A percentile compares a stretch with the other conserved stretches of the same genome.
phyloP scores from a whole-genome alignment of 306 rosid species.

The Cicer judaicum region DNA sequence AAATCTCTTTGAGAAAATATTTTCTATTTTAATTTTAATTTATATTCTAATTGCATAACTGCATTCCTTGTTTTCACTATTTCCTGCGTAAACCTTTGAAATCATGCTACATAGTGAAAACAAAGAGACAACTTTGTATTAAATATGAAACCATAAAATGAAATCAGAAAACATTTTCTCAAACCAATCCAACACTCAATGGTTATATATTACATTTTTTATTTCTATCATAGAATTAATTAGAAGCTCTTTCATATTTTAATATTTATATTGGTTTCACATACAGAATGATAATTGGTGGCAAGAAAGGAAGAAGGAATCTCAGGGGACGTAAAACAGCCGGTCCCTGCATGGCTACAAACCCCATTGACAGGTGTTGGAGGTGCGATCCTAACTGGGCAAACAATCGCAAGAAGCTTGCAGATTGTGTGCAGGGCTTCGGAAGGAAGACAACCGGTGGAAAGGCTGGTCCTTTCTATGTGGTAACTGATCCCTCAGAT shows the following conservation, averaged over 20 bases:
- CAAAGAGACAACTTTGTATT: background rate
- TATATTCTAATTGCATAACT: background rate
- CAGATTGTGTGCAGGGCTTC: conserved; percentile 70
- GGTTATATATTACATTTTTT: conserved; percentile 8
- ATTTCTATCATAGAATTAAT: background rate
- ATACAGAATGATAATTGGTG: conserved; percentile 45
- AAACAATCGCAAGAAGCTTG: conserved; percentile 61
- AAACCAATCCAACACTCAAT: background rate
- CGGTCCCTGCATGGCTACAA: conserved; percentile 62
- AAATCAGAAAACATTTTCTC: background rate
- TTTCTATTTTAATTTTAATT: background rate
- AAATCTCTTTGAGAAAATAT: background rate
- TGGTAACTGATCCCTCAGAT: conserved; percentile 64
- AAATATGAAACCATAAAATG: background rate
- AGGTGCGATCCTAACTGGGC: conserved; percentile 82
- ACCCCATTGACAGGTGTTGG: conserved; percentile 92
- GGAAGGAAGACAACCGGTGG: conserved; percentile 79
- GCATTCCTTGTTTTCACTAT: background rate
- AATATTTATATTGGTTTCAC: background rate
- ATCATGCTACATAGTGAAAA: background rate
- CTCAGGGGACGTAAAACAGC: background rate
- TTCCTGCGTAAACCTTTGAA: background rate
- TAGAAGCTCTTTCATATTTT: background rate
- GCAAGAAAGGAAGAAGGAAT: conserved; percentile 48
- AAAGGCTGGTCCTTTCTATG: conserved; percentile 58